Percentiles rank a stretch among this genome's conserved stretches.
phyloP scores from a whole-genome alignment of 2,329 filamentous ascomycete genomes.

The Paracorniculantispora psalliotae region DNA sequence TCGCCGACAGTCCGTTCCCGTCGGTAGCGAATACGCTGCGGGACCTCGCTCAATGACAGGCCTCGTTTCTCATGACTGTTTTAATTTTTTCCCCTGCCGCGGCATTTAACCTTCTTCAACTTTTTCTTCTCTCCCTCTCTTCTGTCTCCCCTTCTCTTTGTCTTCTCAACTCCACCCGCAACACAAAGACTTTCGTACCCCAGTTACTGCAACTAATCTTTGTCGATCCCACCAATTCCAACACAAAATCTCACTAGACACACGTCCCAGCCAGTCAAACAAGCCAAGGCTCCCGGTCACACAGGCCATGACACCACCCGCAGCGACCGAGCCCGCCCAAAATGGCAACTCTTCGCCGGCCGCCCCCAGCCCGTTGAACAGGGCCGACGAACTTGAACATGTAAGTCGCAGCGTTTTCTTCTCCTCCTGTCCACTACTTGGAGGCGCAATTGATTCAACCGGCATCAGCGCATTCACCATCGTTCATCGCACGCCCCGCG shows the following conservation, averaged over 20 bases:
- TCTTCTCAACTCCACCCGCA: background rate
- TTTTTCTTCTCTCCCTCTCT: background rate
- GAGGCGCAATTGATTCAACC: background rate
- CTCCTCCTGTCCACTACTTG: too few species aligned
- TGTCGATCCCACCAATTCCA: background rate
- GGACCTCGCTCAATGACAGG: constrained; percentile 12
- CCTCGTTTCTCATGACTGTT: background rate
- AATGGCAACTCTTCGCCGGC: background rate
- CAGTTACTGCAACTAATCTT: background rate
- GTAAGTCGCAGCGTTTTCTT: constrained; percentile 36
- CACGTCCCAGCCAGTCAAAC: background rate
- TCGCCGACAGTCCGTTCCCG: constrained; percentile 8
- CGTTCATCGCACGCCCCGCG: background rate
- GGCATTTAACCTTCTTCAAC: background rate
- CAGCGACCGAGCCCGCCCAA: constrained; percentile 4
- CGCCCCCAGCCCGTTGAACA: background rate
- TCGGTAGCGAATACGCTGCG: background rate
- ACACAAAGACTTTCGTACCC: background rate
- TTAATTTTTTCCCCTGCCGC: background rate
- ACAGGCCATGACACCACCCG: constrained; percentile 9
- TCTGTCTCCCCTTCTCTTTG: background rate
- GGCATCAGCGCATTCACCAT: background rate
- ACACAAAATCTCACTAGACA: background rate
- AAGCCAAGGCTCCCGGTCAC: background rate
- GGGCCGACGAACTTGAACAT: constrained; percentile 35